Evolutionary conservation across 2,329 filamentous ascomycete genomes (phyloP), one percentile per base, ranked within the genome.

Genomic region (Microcyclosporella mali): DNA sequence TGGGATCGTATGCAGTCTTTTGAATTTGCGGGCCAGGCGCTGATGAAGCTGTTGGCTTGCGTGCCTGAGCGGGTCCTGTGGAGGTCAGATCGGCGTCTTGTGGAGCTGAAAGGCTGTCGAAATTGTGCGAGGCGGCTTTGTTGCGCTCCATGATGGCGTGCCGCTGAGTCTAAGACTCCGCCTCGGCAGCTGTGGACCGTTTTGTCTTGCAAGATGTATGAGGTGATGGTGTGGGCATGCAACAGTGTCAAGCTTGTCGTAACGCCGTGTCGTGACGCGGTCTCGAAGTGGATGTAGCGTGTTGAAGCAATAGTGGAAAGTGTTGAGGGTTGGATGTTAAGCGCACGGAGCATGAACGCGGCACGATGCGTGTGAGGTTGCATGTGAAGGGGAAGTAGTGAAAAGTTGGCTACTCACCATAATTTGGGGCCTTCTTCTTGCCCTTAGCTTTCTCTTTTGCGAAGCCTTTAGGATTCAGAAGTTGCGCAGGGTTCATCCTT

Each of bases 391-490:
- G n/a, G n/a, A n/a, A n/a, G n/a, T n/a, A n/a, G n/a, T 14, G 33
- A n/a, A 34, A 34, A 32, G 40, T 12, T 19, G 21, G n/a, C 14
- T n/a, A 60, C 58, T 33, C 52, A 62, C 59, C 58, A 49, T 58
- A 50, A 29, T 56, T 56, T 17, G 52, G 53, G 16, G 45, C 32
- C 33, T 50, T 52, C 44, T 55, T 57, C 29, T 41, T 38, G 16
- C 54, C 41, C 40, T 59, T 56, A n/a, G 48, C 56, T 36, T 62
- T 56, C 37, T 55, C 50, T 49, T 66, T 66, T 2, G 57, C 59
- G 40, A 57, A 63, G 2, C 58, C 63, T 43, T 63, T 66, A 6
- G 64, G 65, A 44, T 68, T 62, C 6, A 68, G 53, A 11, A 67
- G 52, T 37, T 59, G 57, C 2, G 57, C 57, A 8, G 61, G 58